Conservation (phyloP, 768 basidiomycete genomes). For the Rossbeevera mucosa region DNA sequence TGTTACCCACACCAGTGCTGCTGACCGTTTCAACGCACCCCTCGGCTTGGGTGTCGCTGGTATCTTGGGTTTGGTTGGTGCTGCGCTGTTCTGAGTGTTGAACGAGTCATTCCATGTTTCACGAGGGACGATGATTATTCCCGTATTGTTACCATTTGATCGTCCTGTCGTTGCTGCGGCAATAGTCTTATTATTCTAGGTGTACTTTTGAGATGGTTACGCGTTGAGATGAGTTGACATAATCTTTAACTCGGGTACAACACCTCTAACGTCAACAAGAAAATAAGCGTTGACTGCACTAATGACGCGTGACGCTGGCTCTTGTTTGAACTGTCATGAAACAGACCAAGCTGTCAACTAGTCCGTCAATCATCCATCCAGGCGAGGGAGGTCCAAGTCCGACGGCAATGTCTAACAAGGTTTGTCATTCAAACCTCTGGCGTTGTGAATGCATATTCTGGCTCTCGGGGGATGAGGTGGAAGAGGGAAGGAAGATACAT, state of each 20-base stretch:
- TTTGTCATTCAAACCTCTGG: no score
- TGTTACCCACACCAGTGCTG: constrained; percentile 29
- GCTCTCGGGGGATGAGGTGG: no score
- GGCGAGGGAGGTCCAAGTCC: no score
- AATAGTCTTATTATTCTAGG: constrained; percentile 3
- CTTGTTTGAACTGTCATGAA: not conserved
- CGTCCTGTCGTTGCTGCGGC: constrained; percentile 13
- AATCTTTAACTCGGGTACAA: no score
- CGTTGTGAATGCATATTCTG: no score
- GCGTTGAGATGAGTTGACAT: not conserved
- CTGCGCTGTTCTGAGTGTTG: constrained; percentile 39
- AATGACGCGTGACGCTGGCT: no score
- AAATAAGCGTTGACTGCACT: no score
- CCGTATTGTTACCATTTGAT: constrained; percentile 11
- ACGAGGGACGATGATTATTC: constrained; percentile 14
- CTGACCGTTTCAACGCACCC: constrained; percentile 26
- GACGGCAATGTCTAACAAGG: no score
- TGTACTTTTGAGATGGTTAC: constrained; percentile 6
- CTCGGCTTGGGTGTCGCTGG: constrained; percentile 43
- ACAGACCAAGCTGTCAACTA: not conserved
- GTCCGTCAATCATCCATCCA: no score
- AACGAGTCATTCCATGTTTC: constrained; percentile 6
- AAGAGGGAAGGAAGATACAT: no score
- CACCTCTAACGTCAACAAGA: no score
- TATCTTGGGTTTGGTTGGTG: constrained; percentile 48